Evolutionary conservation across 2,329 filamentous ascomycete species (phyloP).

Genomic region (Bimuria novae-zelandiae): DNA sequence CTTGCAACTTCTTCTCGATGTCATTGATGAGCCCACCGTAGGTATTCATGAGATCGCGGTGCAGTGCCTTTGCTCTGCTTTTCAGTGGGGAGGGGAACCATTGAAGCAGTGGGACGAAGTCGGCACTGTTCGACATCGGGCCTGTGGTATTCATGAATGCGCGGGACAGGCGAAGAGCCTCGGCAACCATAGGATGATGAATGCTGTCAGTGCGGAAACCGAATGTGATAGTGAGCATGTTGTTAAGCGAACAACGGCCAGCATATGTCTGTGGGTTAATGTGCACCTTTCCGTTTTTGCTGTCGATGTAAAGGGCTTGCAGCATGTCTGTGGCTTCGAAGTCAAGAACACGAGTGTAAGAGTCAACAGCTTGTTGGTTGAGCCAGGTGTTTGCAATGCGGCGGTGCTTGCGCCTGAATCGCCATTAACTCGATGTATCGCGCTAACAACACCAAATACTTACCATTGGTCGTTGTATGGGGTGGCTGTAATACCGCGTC

Average conservation of each 20-base stretch:
- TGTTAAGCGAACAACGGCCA: slow-evolving; percentile 16
- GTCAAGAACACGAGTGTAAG: slow-evolving; percentile 19
- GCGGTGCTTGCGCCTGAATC: slow-evolving; percentile 16
- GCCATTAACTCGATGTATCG: not conserved
- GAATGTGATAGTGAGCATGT: slow-evolving; percentile 19
- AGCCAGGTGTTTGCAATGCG: slow-evolving; percentile 22
- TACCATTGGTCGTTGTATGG: slow-evolving; percentile 15
- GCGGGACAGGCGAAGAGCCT: slow-evolving; percentile 8
- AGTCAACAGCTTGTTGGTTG: slow-evolving; percentile 16
- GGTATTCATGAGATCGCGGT: slow-evolving; percentile 12
- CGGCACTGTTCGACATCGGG: slow-evolving; percentile 19
- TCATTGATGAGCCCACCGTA: slow-evolving; percentile 22
- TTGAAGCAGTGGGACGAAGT: slow-evolving; percentile 18
- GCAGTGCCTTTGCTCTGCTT: slow-evolving; percentile 5
- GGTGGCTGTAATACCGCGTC: slow-evolving; percentile 13
- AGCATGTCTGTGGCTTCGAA: slow-evolving; percentile 25
- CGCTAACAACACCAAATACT: not conserved
- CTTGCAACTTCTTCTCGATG: slow-evolving; percentile 11
- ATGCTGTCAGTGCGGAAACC: slow-evolving; percentile 14
- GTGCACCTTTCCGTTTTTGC: slow-evolving; percentile 8
- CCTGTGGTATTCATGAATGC: slow-evolving; percentile 19
- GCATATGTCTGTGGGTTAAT: slow-evolving; percentile 21
- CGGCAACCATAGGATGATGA: slow-evolving; percentile 11
- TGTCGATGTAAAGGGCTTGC: slow-evolving; percentile 14
- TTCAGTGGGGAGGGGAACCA: slow-evolving; percentile 6